phyloP scores from a whole-genome alignment of 345 rosid species.

The Eucalyptus brandiana region DNA sequence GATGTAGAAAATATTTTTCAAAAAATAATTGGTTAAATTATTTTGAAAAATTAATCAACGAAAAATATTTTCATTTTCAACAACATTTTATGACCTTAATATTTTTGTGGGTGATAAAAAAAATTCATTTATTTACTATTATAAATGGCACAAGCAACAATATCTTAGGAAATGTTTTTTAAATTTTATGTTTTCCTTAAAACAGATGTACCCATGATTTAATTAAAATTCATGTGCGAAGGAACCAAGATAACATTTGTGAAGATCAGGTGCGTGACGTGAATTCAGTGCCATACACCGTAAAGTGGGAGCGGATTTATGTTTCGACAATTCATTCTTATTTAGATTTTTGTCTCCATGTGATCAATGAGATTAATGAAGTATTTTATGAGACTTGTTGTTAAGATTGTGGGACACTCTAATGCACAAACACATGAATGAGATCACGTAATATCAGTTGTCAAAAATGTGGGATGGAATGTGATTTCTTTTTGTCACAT shows the following conservation, averaged over 20 bases:
- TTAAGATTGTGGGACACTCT: neutral
- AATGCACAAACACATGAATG: neutral
- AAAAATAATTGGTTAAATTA: too few species aligned
- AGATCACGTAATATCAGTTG: fast-evolving
- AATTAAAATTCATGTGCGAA: neutral
- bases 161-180: fast-evolving
- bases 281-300: neutral
- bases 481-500: neutral
- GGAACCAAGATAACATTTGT: neutral
- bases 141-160: neutral
- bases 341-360: neutral
- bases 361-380: neutral
- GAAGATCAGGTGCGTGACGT: neutral
- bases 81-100: neutral
- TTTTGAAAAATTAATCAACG: neutral
- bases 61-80: too few species aligned
- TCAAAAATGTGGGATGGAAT: neutral
- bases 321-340: neutral
- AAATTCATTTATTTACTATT: neutral
- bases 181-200: neutral
- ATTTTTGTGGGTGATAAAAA: neutral
- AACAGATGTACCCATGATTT: fast-evolving
- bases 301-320: neutral
- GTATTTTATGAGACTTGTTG: neutral
- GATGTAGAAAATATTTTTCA: too few species aligned